Base-by-base conservation (phyloP, 2,329 filamentous ascomycete species). In the Acephala macrosclerotiorum region DNA sequence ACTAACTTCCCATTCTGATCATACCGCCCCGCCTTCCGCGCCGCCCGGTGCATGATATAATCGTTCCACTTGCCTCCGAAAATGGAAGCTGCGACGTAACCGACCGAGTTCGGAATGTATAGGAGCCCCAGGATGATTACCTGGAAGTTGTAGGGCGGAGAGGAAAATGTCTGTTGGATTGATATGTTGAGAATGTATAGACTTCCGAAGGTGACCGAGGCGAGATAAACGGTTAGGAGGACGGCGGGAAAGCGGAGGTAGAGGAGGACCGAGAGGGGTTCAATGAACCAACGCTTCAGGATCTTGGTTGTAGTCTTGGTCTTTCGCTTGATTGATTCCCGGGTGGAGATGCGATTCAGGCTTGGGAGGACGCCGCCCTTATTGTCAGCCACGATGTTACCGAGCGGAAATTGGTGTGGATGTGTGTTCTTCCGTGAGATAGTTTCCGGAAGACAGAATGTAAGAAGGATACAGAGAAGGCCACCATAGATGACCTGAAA, bases 141-240 rank as follows among this genome's bases (percentile, higher is more conserved):
- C 6, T 81, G 79, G 76, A 88, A 96, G 72, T 82, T 82, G 79
- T 96, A 96, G 0, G 93, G 92, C 1, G 82, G 71, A 4, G 75
- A 74, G 6, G 85, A 85, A 76, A 94, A 95, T 11, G 87, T 89
- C 61, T 89, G 81, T 77, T 95, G 89, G 55, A 95, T 82, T 63
- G 89, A 89, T 72, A 96, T 90, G 77, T 95, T 96, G 73, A 93
- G 83, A 14, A 95, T 80, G 77, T 92, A 96, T 7, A 96, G 84
- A 1, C 87, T 83, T 36, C 89, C 89, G 75, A 95, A 96, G 6
- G 91, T 89, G 70, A 95, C 87, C 67, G 88, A 87, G 9, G 91
- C 90, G 71, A 91, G 90, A 75, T 89, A 88, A 16, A 96, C 91
- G 0, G 89, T 91, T 60, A 94, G 80, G 4, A 89, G 79, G 1